Evolutionary conservation across 305 asterid species (phyloP).

Genomic region (Plantago coronopus): DNA sequence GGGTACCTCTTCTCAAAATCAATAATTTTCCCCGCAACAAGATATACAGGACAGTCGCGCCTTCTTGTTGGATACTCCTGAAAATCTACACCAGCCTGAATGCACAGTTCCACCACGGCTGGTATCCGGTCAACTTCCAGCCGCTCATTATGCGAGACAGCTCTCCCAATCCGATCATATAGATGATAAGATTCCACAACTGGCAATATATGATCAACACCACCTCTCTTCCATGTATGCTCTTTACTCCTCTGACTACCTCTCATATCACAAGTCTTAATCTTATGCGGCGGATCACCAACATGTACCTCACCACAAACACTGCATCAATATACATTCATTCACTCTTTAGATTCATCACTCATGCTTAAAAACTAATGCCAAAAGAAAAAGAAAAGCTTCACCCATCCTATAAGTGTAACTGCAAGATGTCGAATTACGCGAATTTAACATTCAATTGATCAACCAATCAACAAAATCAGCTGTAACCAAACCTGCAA

Average conservation of each 20-base stretch:
- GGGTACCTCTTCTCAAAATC: slow-evolving; percentile 73
- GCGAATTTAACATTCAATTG: too few species aligned
- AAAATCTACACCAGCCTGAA: slow-evolving; percentile 73
- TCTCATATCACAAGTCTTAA: slow-evolving; percentile 52
- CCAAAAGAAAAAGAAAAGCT: too few species aligned
- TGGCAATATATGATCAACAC: slow-evolving; percentile 47
- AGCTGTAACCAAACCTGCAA: too few species aligned
- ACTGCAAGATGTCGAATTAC: too few species aligned
- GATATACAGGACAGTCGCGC: slow-evolving; percentile 51
- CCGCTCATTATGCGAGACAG: slow-evolving; percentile 68
- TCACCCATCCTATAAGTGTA: too few species aligned
- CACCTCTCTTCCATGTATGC: slow-evolving; percentile 66
- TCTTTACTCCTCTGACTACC: slow-evolving; percentile 53
- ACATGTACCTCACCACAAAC: slow-evolving; percentile 68
- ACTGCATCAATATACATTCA: slow-evolving; percentile 31
- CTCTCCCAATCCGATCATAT: slow-evolving; percentile 66
- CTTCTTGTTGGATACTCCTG: slow-evolving; percentile 56
- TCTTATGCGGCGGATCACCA: slow-evolving; percentile 64
- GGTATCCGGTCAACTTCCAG: slow-evolving; percentile 70
- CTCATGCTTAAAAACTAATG: too few species aligned
- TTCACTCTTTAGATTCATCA: too few species aligned
- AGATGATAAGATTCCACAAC: slow-evolving; percentile 62
- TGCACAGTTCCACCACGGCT: slow-evolving; percentile 60
- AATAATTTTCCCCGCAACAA: slow-evolving; percentile 58
- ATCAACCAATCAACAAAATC: too few species aligned